These are phyloP conservation scores for Erodium maritimum DNA, from an alignment of 345 rosid genomes.

Conservation along the genomic window DNA sequence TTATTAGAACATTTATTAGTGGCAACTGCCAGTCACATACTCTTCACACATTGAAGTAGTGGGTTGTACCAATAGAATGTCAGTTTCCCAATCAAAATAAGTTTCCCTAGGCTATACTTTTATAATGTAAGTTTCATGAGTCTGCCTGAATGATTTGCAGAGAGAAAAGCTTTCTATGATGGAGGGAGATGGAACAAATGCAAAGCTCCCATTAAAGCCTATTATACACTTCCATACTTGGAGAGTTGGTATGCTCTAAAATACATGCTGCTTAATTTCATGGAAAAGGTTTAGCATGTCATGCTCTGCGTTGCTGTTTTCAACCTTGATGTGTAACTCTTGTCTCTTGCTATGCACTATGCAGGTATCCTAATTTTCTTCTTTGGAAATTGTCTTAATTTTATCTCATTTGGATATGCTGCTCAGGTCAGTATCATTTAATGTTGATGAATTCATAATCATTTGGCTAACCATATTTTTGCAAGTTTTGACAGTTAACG, in stretches of 20 bases:
- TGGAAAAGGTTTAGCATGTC: not conserved
- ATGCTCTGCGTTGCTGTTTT: conserved; percentile 3
- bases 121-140: not conserved
- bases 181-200: conserved; percentile 47
- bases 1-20: too few relatives aligned
- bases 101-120: too few relatives aligned
- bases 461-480: not conserved
- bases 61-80: too few relatives aligned
- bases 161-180: conserved; percentile 58
- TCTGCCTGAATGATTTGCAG: conserved; percentile 33
- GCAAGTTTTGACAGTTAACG: not conserved
- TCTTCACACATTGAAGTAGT: not conserved
- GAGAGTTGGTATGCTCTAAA: conserved; percentile 81
- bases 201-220: conserved; percentile 63
- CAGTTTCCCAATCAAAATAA: too few relatives aligned
- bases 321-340: conserved; percentile 11
- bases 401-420: conserved; percentile 98
- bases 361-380: conserved; percentile 81
- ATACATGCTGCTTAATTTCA: conserved; percentile 9
- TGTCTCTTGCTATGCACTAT: conserved; percentile 12
- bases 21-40: not conserved
- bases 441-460: not conserved
- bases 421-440: conserved; percentile 62
- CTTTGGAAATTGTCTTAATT: conserved; percentile 91
- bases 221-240: conserved; percentile 82